Evolutionary conservation across 148 eudicot species (phyloP).

Genomic region (Persicaria maculosa): DNA sequence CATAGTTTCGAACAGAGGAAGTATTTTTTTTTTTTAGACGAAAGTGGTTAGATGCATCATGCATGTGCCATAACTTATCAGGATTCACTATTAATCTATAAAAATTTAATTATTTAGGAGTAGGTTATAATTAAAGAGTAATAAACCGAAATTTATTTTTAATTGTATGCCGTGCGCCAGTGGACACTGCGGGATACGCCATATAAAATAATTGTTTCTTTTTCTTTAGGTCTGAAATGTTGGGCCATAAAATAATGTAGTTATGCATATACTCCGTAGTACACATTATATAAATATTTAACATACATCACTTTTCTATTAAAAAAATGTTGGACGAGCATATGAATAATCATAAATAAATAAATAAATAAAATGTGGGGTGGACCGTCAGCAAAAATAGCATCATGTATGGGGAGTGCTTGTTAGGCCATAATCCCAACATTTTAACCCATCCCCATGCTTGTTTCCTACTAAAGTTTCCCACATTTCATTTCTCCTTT

Average conservation of each 20-base stretch:
- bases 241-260: too few relatives aligned
- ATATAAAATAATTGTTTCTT: neutral
- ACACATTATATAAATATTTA: too few relatives aligned
- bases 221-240: too few relatives aligned
- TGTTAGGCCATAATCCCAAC: constrained; percentile 1
- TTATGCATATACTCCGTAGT: too few relatives aligned
- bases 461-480: neutral
- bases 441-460: neutral
- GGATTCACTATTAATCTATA: too few relatives aligned
- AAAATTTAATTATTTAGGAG: too few relatives aligned
- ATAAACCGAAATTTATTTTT: too few relatives aligned
- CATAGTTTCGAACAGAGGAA: too few relatives aligned
- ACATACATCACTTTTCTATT: neutral
- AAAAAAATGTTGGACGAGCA: neutral
- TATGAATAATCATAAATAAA: neutral
- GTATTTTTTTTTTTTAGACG: too few relatives aligned
- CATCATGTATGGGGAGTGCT: neutral
- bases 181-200: neutral
- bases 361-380: neutral
- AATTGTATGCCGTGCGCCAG: neutral
- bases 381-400: constrained; percentile 7
- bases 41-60: too few relatives aligned
- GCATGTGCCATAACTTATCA: too few relatives aligned
- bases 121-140: too few relatives aligned
- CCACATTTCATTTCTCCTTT: neutral